Base-by-base conservation (phyloP, 495 filamentous ascomycete genomes). In the Tuber microsphaerosporum region DNA sequence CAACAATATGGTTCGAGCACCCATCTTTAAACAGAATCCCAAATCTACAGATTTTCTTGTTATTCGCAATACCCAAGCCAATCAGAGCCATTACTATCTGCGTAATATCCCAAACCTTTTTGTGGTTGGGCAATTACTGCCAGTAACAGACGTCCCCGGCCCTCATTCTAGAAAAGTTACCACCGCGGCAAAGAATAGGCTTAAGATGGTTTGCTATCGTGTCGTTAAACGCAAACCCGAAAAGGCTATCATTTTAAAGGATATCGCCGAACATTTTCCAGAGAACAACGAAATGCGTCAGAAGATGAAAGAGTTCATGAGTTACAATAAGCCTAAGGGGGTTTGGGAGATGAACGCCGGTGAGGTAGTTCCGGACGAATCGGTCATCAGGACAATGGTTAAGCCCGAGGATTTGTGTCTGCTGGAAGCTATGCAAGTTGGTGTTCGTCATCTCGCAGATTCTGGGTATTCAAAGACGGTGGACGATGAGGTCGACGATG, bases 351-450 rank as follows among this genome's bases (percentile, higher is more conserved):
- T 97, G 68, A 86, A 86, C 12, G 84, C 88, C 22, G 87, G 90
- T 1, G 92, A 97, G 77, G 85, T 87, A 0, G 85, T 92, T 70
- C 92, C 93, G 34, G 92, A 94, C 71, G 91, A 92, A 78, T 85
- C 91, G 44, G 89, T 88, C 2, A 91, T 98, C 68, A 89, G 94
- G 42, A 84, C 88, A 22, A 93, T 94, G 91, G 91, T 99, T 70
- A 93, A 93, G 74, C 96, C 95, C 0, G 95, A 99, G 84, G 94
- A 97, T 78, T 90, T 97, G 3, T 98, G 94, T 84, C 84, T 97
- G 48, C 86, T 98, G 6, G 94, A 99, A 81, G 92, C 95, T 1
- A 98, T 98, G 95, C 94, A 98, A 84, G 92, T 97, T 71, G 95
- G 95, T 43, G 88, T 92, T 65, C 90, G 92, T 73, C 90, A 93